Evolutionary conservation across 2,329 filamentous ascomycete genomes (phyloP), one percentile per base, ranked within the genome.

Genomic region (Fusarium sp.): DNA sequence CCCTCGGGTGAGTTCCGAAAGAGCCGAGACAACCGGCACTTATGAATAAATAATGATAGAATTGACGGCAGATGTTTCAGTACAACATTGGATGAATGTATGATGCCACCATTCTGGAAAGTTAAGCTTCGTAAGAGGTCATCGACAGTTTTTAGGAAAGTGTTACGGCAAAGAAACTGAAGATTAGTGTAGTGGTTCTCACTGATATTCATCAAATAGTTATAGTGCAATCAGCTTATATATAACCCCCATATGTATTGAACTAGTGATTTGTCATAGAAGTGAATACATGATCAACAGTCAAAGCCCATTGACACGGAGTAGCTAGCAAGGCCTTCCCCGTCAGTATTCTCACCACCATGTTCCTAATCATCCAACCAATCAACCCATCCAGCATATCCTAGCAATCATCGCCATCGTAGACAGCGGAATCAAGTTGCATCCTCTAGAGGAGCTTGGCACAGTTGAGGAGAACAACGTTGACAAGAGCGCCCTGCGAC

Each of bases 381-480:
- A 32, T 10, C 51, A 47, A 32, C 8, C 2, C 6, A n/a, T 47
- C 22, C 46, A 27, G 3, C n/a, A 25, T 18, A n/a, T 20, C 49
- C 24, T 53, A 41, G 13, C 13, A 22, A 18, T 41, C 22, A 41
- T 16, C 6, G 32, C n/a, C 2, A 25, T 7, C 16, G 4, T 6
- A 34, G n/a, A 18, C 12, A 13, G 30, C 30, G 3, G 0, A 7
- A 14, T 8, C 14, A 3, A 18, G n/a, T 42, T 9, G 7, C 10
- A 37, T 45, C 22, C 20, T 6, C 24, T 55, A 48, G 34, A 46
- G 48, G 11, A 66, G 0, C 0, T 54, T 1, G 32, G 45, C 45
- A 37, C 67, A 71, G 67, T 71, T 70, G 44, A 69, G 58, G 11
- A 34, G 20, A 10, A 14, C 25, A 25, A 71, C 1, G 40, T 57